phyloP scores from a whole-genome alignment of 2,329 filamentous ascomycete genomes.

The Knufia fluminis region DNA sequence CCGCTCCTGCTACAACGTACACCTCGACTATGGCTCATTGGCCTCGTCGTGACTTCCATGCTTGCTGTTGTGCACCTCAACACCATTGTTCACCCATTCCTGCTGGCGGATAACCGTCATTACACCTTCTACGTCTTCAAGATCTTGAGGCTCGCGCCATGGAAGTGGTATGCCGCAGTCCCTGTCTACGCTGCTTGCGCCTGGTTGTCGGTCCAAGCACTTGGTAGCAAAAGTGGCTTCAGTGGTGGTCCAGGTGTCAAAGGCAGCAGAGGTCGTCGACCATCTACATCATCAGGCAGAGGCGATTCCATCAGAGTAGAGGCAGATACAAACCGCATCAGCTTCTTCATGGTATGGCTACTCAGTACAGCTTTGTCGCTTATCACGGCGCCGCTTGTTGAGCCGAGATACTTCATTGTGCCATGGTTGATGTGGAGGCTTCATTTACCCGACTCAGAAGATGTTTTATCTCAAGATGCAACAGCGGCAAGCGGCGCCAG shows the following conservation, averaged over 20 bases:
- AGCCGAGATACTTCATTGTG: conserved; percentile 91
- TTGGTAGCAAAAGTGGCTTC: conserved; percentile 38
- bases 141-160: conserved; percentile 58
- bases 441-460: conserved; percentile 45
- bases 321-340: conserved; percentile 29
- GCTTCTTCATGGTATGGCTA: conserved; percentile 54
- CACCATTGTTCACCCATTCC: conserved; percentile 92
- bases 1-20: conserved; percentile 28
- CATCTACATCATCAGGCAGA: conserved; percentile 5
- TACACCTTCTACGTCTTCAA: conserved; percentile 97
- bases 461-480: conserved; percentile 3
- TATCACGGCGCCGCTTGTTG: conserved; percentile 81
- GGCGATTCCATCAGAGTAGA: conserved; percentile 10
- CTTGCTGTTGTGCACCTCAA: conserved; percentile 60
- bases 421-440: conserved; percentile 91
- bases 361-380: conserved; percentile 67
- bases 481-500: conserved; percentile 1
- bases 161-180: conserved; percentile 58
- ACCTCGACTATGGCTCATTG: conserved; percentile 31
- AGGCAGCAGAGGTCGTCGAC: conserved; percentile 18
- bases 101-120: conserved; percentile 89
- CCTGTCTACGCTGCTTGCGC: conserved; percentile 62
- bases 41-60: conserved; percentile 34
- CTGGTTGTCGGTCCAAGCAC: conserved; percentile 57
- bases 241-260: conserved; percentile 12